Base-by-base conservation (phyloP, 345 rosid genomes). In the Brassica cretica region DNA sequence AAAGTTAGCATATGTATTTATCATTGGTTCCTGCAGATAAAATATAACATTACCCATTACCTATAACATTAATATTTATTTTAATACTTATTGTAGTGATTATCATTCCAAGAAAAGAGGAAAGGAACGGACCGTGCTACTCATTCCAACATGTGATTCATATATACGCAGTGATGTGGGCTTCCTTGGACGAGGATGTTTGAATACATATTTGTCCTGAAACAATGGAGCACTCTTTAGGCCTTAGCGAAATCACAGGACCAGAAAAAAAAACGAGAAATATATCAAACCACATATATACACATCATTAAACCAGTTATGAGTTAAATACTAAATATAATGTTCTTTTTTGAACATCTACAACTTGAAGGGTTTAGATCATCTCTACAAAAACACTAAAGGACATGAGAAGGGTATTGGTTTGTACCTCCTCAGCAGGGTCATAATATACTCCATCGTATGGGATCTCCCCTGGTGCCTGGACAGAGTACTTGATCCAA, bases 71-170 rank as follows among this genome's bases (percentile, higher is more conserved):
- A 27, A 33, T 33, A 33, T 33, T 33, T 33, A n/a, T n/a, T 58
- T 66, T 5, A 51, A 5, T 51, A 51, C 19, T n/a, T 51, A n/a
- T 51, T 5, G 18, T n/a, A 51, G 18, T 51, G 7, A 51, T n/a
- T 49, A 49, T 51, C 56, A 51, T n/a, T 51, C 56, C 56, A 51
- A 51, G 56, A 51, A 51, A 51, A 51, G 19, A 51, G 56, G 56
- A 51, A n/a, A 49, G 6, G n/a, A 51, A 51, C 56, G 56, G 18
- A 51, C 56, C 18, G 85, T 86, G 86, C 97, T 94, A 83, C 98
- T 94, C 98, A 94, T 94, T 78, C 98, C 98, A 29, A 94, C 93
- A 84, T 94, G 98, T 44, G 97, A 81, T 86, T 94, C 98, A 61
- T 94, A 94, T 69, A 94, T 90, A 80, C 98, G 88, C 51, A 94